Percentiles rank a stretch among this genome's conserved stretches.
Conservation (phyloP, 495 filamentous ascomycete species). For the Hyaloscypha bicolor region DNA sequence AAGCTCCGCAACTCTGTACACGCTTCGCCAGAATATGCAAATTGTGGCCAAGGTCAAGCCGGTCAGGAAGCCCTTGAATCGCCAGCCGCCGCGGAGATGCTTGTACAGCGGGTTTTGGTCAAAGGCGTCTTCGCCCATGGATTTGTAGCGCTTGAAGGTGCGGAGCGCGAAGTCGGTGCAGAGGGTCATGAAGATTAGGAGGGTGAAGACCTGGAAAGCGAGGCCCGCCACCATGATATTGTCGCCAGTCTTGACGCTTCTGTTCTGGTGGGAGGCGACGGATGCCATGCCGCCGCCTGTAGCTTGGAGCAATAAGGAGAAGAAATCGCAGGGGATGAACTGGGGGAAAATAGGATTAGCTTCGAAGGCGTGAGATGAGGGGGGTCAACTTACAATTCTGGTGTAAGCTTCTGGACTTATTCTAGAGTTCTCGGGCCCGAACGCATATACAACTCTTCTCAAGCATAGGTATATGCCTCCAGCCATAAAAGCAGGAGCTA, state of each 20-base stretch:
- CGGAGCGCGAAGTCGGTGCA: slow-evolving; percentile 42
- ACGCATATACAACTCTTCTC: slow-evolving; percentile 57
- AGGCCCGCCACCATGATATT: slow-evolving; percentile 70
- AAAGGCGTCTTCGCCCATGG: slow-evolving; percentile 22
- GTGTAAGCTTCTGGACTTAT: slow-evolving; percentile 58
- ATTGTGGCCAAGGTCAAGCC: slow-evolving; percentile 32
- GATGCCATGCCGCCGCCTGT: slow-evolving; percentile 60
- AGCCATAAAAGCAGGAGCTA: slow-evolving; percentile 65
- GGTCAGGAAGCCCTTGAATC: slow-evolving; percentile 30
- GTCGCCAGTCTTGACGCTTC: slow-evolving; percentile 43
- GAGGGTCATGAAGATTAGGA: slow-evolving; percentile 49
- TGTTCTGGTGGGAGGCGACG: slow-evolving; percentile 42
- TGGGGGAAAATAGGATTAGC: slow-evolving; percentile 9
- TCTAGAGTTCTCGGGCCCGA: slow-evolving; percentile 62
- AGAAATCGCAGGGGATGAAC: slow-evolving; percentile 64
- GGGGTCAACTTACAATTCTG: slow-evolving; percentile 22
- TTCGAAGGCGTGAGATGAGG: neutral
- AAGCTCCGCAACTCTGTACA: slow-evolving; percentile 42
- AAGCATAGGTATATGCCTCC: slow-evolving; percentile 67
- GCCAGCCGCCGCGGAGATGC: slow-evolving; percentile 8
- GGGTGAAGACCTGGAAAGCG: slow-evolving; percentile 54
- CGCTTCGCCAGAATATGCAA: slow-evolving; percentile 40
- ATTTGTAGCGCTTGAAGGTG: slow-evolving; percentile 20
- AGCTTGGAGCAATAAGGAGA: slow-evolving; percentile 65
- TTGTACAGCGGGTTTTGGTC: slow-evolving; percentile 27